phyloP scores from a whole-genome alignment of 768 basidiomycete genomes.

The Pulveroboletus frians region DNA sequence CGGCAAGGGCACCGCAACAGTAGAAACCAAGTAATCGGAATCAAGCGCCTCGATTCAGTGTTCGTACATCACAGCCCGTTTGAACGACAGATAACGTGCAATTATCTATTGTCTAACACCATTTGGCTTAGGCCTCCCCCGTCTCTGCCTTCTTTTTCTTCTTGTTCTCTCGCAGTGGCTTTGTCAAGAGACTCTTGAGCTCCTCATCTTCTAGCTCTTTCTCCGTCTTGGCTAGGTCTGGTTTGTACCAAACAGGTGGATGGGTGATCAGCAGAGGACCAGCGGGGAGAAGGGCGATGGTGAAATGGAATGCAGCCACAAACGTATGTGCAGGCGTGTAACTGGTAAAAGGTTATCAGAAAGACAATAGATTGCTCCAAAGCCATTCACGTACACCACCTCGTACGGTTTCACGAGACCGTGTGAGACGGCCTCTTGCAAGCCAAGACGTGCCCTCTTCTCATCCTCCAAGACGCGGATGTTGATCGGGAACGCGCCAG shows the following conservation, averaged over 20 bases:
- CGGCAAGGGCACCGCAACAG: constrained; percentile 17
- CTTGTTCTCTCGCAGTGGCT: constrained; percentile 82
- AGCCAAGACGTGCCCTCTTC: constrained; percentile 90
- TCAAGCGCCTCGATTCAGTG: constrained; percentile 10
- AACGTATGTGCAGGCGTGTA: constrained; percentile 79
- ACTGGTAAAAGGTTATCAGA: constrained; percentile 32
- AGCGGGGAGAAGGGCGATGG: constrained; percentile 84
- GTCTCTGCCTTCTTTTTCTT: constrained; percentile 81
- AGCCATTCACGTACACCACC: constrained; percentile 61
- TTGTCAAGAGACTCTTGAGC: constrained; percentile 70
- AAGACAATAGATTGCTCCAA: background rate
- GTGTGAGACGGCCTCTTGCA: constrained; percentile 95
- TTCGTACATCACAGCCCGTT: constrained; percentile 12
- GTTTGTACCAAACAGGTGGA: constrained; percentile 88
- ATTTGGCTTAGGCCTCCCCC: constrained; percentile 34
- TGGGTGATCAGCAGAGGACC: constrained; percentile 87
- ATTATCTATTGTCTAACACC: constrained; percentile 15
- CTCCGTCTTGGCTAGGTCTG: constrained; percentile 84
- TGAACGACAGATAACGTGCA: constrained; percentile 14
- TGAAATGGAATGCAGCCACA: constrained; percentile 96
- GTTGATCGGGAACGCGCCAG: constrained; percentile 97
- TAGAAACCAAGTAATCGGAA: constrained; percentile 4
- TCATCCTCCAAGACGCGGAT: constrained; percentile 92
- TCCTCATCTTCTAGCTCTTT: constrained; percentile 88
- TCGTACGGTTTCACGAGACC: constrained; percentile 92